phyloP scores from a whole-genome alignment of 176 grass and related monocot species.

The Calamus simplicifolius region DNA sequence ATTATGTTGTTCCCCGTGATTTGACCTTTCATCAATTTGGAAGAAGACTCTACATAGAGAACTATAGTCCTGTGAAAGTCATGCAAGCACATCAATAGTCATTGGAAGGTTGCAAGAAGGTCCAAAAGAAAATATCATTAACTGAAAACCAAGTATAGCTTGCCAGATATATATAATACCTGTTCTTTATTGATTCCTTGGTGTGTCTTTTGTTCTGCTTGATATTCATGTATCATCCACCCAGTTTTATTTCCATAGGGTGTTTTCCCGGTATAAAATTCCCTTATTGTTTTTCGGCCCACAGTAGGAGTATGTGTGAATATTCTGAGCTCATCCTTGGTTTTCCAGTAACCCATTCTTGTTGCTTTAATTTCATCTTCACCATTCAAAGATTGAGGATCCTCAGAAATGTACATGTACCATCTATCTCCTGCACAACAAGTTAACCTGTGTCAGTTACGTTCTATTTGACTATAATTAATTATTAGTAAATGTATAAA shows the following conservation, averaged over 20 bases:
- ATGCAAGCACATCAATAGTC: slow-evolving; percentile 11
- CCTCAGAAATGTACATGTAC: slow-evolving; percentile 26
- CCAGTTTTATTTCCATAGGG: slow-evolving; percentile 31
- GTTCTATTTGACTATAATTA: background rate
- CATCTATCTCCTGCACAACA: slow-evolving; percentile 28
- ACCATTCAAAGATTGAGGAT: background rate
- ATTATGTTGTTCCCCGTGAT: slow-evolving; percentile 17
- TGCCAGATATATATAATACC: slow-evolving; percentile 14
- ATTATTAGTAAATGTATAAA: background rate
- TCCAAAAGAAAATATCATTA: background rate
- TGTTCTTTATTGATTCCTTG: slow-evolving; percentile 25
- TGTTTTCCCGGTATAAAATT: slow-evolving; percentile 34
- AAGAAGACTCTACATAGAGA: slow-evolving; percentile 52
- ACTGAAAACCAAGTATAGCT: no score
- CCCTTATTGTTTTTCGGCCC: slow-evolving; percentile 30
- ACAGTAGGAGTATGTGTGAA: slow-evolving; percentile 15
- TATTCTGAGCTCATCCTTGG: slow-evolving; percentile 14
- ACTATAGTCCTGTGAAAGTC: slow-evolving; percentile 40
- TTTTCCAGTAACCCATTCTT: slow-evolving; percentile 38
- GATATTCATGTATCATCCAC: slow-evolving; percentile 56
- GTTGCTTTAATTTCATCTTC: slow-evolving; percentile 14
- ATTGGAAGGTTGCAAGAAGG: background rate
- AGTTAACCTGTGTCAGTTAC: slow-evolving; percentile 10
- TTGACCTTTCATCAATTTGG: slow-evolving; percentile 13
- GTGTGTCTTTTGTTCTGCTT: slow-evolving; percentile 14